Evolutionary conservation across 1,284 basidiomycete species (phyloP).

Genomic region (Microbotryum lychnidis-dioicae): DNA sequence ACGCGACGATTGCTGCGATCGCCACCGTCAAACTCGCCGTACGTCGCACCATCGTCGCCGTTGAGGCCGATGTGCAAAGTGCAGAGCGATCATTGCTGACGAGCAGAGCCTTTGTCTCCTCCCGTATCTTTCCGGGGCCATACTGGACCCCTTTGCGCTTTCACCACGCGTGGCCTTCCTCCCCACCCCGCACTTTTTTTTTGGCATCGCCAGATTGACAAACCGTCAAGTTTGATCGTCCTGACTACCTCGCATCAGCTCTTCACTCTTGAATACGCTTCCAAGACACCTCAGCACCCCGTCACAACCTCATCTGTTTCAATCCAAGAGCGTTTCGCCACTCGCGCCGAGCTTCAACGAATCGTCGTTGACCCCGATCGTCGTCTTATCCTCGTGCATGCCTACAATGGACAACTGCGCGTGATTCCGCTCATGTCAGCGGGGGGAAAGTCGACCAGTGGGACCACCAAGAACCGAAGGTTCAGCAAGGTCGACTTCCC

Average conservation of each 20-base stretch:
- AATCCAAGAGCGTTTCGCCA: slow-evolving; percentile 27
- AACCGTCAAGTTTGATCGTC: slow-evolving; percentile 23
- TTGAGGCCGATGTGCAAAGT: background rate
- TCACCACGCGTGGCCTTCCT: background rate
- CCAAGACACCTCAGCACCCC: slow-evolving; percentile 4
- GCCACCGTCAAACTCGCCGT: slow-evolving; percentile 21
- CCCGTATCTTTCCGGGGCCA: no score
- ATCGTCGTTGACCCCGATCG: slow-evolving; percentile 23
- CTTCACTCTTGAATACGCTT: slow-evolving; percentile 20
- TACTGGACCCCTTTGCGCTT: background rate
- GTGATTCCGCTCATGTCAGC: slow-evolving; percentile 26
- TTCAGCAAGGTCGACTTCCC: background rate
- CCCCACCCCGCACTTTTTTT: no score
- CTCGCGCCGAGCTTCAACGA: slow-evolving; percentile 17
- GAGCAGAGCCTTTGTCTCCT: background rate
- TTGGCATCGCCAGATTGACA: slow-evolving; percentile 2
- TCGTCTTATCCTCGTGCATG: slow-evolving; percentile 28
- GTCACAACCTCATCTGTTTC: slow-evolving; percentile 19
- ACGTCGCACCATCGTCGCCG: background rate
- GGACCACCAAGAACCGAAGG: background rate
- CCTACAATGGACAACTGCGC: slow-evolving; percentile 32
- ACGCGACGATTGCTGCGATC: slow-evolving; percentile 23
- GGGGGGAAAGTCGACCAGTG: background rate
- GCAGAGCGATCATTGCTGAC: background rate
- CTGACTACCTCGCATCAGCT: slow-evolving; percentile 32